Conservation (phyloP, 371 early-diverging fungal genomes). For the Apophysomyces ossiformis region DNA sequence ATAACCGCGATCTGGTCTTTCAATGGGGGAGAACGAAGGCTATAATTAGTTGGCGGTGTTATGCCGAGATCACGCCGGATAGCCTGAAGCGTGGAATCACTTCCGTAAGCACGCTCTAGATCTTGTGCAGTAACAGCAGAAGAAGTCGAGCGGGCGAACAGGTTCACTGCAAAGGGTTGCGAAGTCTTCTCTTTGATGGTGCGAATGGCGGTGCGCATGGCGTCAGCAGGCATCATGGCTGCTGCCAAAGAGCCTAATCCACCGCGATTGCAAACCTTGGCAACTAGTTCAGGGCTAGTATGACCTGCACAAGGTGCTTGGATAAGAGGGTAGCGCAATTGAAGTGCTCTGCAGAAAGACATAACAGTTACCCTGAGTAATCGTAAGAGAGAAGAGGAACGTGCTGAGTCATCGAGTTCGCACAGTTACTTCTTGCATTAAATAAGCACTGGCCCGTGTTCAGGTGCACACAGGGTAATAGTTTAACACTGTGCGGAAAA, state of each 20-base stretch:
- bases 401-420: not conserved
- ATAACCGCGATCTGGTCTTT: conserved; percentile 43
- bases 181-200: conserved; percentile 34
- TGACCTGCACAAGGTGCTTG: conserved; percentile 54
- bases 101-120: conserved; percentile 34
- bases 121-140: conserved; percentile 24
- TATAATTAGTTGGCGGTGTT: conserved; percentile 27
- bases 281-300: conserved; percentile 35
- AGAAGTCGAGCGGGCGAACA: conserved; percentile 34
- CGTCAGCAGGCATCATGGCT: conserved; percentile 34
- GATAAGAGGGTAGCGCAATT: conserved; percentile 42
- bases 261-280: conserved; percentile 47
- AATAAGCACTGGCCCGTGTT: too few species aligned
- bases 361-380: not conserved
- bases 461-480: too few species aligned
- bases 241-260: conserved; percentile 48
- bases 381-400: not conserved
- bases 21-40: conserved; percentile 45
- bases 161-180: conserved; percentile 48
- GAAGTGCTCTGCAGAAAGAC: conserved; percentile 16
- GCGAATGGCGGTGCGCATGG: conserved; percentile 39
- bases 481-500: too few species aligned
- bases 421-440: too few species aligned
- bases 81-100: conserved; percentile 28
- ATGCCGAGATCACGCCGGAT: conserved; percentile 37